phyloP scores from a whole-genome alignment of 441 rosid species.

The Syzygium syzygioides region DNA sequence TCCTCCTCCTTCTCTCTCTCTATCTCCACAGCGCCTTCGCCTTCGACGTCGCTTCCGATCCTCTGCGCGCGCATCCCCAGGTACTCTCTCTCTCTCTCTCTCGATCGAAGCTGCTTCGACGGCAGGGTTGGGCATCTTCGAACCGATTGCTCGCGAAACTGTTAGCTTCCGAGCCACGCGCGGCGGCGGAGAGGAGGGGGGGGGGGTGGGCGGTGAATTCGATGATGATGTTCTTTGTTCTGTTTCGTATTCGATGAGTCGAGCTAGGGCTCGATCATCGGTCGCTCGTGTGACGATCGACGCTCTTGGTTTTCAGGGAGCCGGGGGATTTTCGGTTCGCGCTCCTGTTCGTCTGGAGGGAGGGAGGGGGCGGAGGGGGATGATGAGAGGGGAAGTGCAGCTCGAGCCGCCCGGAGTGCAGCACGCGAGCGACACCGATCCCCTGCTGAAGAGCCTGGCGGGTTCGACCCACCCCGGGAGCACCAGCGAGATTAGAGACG shows the following conservation, averaged over 20 bases:
- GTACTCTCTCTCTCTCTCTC: not conserved
- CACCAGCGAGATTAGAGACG: constrained; percentile 40
- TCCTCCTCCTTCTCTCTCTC: not conserved
- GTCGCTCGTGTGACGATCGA: not conserved
- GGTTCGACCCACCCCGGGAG: constrained; percentile 22
- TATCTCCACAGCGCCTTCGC: not conserved
- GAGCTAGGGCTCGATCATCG: not conserved
- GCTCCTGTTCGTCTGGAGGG: not conserved
- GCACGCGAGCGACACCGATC: constrained; percentile 59
- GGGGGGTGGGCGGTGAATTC: too few relatives aligned
- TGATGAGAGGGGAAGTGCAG: constrained; percentile 66
- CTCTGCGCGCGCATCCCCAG: not conserved
- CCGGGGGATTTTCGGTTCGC: not conserved
- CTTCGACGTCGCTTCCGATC: not conserved
- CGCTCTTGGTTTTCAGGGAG: not conserved
- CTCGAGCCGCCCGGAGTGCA: constrained; percentile 39
- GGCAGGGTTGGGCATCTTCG: not conserved
- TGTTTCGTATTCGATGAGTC: not conserved
- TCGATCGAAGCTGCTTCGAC: not conserved
- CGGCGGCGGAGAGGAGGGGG: not conserved
- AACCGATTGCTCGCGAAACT: not conserved
- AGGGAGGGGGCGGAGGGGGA: not conserved
- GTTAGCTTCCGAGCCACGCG: not conserved
- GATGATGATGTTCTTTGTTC: not conserved
- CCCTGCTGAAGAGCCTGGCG: constrained; percentile 37